These are phyloP conservation scores for Clathrus columnatus DNA, from an alignment of 768 basidiomycete species.

Conservation along the genomic window DNA sequence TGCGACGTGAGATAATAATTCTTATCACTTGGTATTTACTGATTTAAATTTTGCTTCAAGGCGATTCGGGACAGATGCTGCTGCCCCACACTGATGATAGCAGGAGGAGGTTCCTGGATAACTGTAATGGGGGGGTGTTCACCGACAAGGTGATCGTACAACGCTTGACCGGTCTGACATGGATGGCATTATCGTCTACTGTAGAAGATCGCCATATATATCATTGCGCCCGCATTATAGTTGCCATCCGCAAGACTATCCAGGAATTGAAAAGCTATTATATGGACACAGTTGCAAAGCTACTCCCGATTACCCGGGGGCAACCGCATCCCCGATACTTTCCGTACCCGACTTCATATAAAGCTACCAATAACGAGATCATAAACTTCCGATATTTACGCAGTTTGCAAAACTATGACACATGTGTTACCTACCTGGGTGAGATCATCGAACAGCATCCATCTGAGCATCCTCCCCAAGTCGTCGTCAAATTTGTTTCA, in stretches of 20 bases:
- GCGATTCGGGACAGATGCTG: slow-evolving; percentile 8
- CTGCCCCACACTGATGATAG: slow-evolving; percentile 11
- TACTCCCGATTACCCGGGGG: background rate
- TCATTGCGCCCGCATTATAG: too few species aligned
- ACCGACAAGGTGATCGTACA: slow-evolving; percentile 12
- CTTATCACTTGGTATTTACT: too few species aligned
- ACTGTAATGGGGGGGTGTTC: slow-evolving; percentile 8
- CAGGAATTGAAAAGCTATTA: too few species aligned
- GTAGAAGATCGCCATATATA: too few species aligned
- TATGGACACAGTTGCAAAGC: background rate
- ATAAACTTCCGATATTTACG: background rate
- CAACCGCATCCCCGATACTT: background rate
- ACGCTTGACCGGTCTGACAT: slow-evolving; percentile 9
- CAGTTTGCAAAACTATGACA: background rate
- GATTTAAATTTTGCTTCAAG: too few species aligned
- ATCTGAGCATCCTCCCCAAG: too few species aligned
- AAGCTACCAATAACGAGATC: background rate
- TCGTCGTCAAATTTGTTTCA: too few species aligned
- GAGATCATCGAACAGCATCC: too few species aligned
- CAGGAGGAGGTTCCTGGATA: slow-evolving; percentile 4
- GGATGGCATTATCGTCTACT: background rate
- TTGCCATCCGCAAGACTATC: too few species aligned
- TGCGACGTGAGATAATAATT: background rate
- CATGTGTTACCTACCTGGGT: background rate
- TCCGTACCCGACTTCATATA: background rate